Evolutionary conservation across 176 grass and related monocot species (phyloP).

Genomic region (Aegilops speltoides): DNA sequence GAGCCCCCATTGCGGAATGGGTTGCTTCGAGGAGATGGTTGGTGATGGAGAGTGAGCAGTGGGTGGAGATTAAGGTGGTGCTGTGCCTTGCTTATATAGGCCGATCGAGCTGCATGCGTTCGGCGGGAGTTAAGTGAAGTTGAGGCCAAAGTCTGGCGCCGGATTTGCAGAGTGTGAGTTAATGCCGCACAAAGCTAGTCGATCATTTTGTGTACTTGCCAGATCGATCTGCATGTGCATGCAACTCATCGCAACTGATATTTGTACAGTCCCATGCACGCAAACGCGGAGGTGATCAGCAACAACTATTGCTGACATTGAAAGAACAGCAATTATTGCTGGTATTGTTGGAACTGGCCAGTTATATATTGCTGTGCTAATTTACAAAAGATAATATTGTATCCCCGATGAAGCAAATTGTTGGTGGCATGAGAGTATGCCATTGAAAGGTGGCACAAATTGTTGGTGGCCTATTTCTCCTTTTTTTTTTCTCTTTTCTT

Average conservation of each 20-base stretch:
- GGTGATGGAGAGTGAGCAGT: not conserved
- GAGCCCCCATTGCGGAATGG: constrained; percentile 9
- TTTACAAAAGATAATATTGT: too few species aligned
- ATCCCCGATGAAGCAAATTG: too few species aligned
- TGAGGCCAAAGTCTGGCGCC: constrained; percentile 39
- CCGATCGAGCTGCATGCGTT: not conserved
- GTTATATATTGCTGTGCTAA: too few species aligned
- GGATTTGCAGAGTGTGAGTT: constrained; percentile 32
- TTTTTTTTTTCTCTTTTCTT: too few species aligned
- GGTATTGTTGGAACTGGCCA: not conserved
- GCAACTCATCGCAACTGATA: not conserved
- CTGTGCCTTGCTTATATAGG: constrained; percentile 22
- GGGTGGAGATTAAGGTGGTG: not conserved
- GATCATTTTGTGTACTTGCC: not conserved
- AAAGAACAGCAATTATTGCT: not conserved
- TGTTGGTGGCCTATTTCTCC: too few species aligned
- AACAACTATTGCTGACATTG: constrained; percentile 20
- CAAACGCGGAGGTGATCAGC: not conserved
- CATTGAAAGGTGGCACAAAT: too few species aligned
- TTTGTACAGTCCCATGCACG: not conserved
- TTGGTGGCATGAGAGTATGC: too few species aligned
- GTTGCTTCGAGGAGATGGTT: not conserved
- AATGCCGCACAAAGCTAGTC: constrained; percentile 26
- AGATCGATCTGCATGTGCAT: not conserved
- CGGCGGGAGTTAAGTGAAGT: not conserved